A percentile compares a stretch with the other conserved stretches of the same genome.
Conservation (phyloP, 495 filamentous ascomycete genomes). For the Penicillium verhagenii region DNA sequence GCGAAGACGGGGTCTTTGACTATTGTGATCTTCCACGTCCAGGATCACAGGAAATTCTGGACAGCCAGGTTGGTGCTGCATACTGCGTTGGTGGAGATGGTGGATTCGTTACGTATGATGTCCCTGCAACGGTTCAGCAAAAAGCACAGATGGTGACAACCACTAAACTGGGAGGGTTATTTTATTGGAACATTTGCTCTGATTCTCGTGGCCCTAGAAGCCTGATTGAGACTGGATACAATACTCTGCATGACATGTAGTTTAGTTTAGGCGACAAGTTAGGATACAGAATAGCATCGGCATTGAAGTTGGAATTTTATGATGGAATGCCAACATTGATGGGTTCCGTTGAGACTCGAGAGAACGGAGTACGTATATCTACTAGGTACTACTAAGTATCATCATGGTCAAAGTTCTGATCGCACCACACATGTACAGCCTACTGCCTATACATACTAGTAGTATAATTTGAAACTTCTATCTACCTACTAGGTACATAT, state of each 20-base stretch:
- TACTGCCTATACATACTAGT: too few species aligned
- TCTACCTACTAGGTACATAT: too few species aligned
- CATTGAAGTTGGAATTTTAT: too few species aligned
- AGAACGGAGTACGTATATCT: too few species aligned
- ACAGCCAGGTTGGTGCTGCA: slow-evolving; percentile 66
- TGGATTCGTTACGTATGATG: slow-evolving; percentile 86
- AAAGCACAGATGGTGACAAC: slow-evolving; percentile 81
- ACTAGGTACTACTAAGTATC: too few species aligned
- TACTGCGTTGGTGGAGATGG: slow-evolving; percentile 79
- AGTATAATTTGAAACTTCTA: too few species aligned
- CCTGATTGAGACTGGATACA: slow-evolving; percentile 73
- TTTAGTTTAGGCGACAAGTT: too few species aligned
- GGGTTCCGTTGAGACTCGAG: too few species aligned
- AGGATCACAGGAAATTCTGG: slow-evolving; percentile 66
- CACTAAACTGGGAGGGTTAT: slow-evolving; percentile 75
- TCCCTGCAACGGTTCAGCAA: slow-evolving; percentile 75
- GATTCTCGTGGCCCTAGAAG: slow-evolving; percentile 69
- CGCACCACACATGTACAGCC: too few species aligned
- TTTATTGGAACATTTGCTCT: slow-evolving; percentile 89
- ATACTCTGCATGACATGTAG: slow-evolving; percentile 61
- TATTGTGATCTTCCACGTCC: slow-evolving; percentile 74
- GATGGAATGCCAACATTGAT: too few species aligned
- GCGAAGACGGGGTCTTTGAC: slow-evolving; percentile 80
- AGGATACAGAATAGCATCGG: too few species aligned
- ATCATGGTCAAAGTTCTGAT: too few species aligned